Percentiles rank a stretch among this genome's conserved stretches.
Conservation (phyloP, 176 grass and related monocot genomes). For the Microstegium vimineum region DNA sequence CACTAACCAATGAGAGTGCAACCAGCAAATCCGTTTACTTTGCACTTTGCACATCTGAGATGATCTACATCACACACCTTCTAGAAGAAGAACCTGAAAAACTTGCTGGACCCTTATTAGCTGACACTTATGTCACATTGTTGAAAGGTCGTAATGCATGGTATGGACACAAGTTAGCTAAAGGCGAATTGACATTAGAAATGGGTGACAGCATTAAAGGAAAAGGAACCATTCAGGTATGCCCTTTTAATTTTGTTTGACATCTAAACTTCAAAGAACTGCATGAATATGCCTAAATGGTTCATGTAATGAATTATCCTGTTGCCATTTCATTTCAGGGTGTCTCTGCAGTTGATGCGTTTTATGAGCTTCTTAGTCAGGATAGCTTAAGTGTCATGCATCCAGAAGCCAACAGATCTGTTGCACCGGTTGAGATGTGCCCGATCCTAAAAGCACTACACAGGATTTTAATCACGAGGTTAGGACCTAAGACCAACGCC, state of each 20-base stretch:
- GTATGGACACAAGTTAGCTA: conserved; percentile 94
- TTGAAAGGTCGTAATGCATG: conserved; percentile 97
- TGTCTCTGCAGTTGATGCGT: conserved; percentile 89
- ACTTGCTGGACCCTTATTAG: conserved; percentile 91
- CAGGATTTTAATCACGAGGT: conserved; percentile 97
- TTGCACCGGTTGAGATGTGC: conserved; percentile 91
- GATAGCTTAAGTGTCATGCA: conserved; percentile 88
- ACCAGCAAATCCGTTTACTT: conserved; percentile 99
- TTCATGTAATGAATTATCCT: conserved; percentile 13
- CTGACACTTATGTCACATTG: conserved; percentile 91
- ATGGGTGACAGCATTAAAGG: conserved; percentile 99
- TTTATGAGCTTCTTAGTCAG: conserved; percentile 97
- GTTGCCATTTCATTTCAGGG: conserved; percentile 58
- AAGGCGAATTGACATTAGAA: conserved; percentile 80
- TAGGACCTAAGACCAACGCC: background rate
- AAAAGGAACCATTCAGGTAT: conserved; percentile 99
- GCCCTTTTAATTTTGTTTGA: conserved; percentile 12
- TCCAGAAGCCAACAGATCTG: conserved; percentile 79
- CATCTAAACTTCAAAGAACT: conserved; percentile 10
- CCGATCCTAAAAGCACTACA: conserved; percentile 93
- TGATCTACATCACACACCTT: conserved; percentile 99
- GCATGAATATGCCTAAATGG: background rate
- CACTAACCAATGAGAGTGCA: conserved; percentile 95
- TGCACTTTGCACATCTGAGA: conserved; percentile 96
- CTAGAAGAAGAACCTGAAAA: conserved; percentile 93